Evolutionary conservation across 2,329 filamentous ascomycete genomes (phyloP), one percentile per base, ranked within the genome.

Genomic region (Sporothrix curviconia): DNA sequence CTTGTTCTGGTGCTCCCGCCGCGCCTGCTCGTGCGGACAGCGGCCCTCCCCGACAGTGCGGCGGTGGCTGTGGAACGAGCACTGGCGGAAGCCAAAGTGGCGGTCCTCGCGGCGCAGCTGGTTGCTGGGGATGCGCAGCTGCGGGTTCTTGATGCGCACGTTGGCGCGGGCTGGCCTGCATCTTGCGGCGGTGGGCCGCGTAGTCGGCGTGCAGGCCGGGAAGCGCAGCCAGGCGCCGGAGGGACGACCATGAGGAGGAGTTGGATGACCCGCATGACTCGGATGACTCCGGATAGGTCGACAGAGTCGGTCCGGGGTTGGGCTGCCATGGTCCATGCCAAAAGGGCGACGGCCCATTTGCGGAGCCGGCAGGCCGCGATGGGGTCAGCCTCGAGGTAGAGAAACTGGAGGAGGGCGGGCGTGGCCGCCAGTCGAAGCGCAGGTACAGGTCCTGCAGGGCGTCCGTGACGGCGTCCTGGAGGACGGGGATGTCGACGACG

Each of bases 341-440:
- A 74, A 79, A 83, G 83, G 58, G 81, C 80, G 6, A 83, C 79
- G 55, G 79, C 76, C 81, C 81, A 84, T 61, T 79, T 78, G 49
- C 81, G 77, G 39, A 84, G 71, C 9, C 80, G 76, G 40, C 78
- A 74, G 54, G 79, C 74, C 36, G 76, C 71, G 28, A 74, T 66
- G 12, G 75, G 67, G 51, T 80, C 76, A 66, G 78, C 80, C 61
- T 78, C 73, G n/a, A 69, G 74, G 68, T 83, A 84, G 11, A 83
- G 71, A 60, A 77, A 80, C 55, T 69, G 67, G 57, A 83, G 69
- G 49, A 84, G 75, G 25, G 70, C 69, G 1, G 78, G 74, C 3
- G 76, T 76, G 57, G 83, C 77, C 63, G 78, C 79, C 80, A 83
- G 71, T 83, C 78, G 65, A 76, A 75, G 14, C 76, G 74, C 39